Percentiles rank a stretch among this genome's conserved stretches.
Conservation (phyloP, 192 early-diverging fungal genomes). For the Coemansia sp. region DNA sequence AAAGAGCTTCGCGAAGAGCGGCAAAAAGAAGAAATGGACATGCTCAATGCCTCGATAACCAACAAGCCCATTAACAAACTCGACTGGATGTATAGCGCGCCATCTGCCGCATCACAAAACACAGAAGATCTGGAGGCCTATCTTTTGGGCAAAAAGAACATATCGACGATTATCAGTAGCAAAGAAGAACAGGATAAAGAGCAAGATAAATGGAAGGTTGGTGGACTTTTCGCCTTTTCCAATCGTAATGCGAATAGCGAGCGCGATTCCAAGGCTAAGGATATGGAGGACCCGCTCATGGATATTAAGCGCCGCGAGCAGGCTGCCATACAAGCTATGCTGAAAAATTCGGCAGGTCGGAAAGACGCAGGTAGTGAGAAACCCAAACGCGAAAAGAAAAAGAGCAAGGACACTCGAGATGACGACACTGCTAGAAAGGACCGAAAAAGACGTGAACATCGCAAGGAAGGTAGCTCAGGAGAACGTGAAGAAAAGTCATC, state of each 20-base stretch:
- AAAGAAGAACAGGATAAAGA: slow-evolving; percentile 21
- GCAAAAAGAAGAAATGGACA: slow-evolving; percentile 80
- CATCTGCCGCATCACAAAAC: slow-evolving; percentile 54
- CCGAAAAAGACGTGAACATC: slow-evolving; percentile 4
- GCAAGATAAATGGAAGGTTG: slow-evolving; percentile 32
- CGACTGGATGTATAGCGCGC: slow-evolving; percentile 96
- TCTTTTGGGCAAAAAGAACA: slow-evolving; percentile 85
- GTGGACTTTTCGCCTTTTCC: slow-evolving; percentile 53
- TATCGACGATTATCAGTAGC: slow-evolving; percentile 66
- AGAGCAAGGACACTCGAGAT: slow-evolving; percentile 24
- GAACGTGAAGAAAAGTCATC: not conserved
- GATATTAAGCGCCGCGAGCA: slow-evolving; percentile 89
- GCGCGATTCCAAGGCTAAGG: slow-evolving; percentile 81
- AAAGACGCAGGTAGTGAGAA: slow-evolving; percentile 57
- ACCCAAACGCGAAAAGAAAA: slow-evolving; percentile 35
- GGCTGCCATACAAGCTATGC: slow-evolving; percentile 68
- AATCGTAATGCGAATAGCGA: slow-evolving; percentile 77
- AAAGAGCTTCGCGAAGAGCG: slow-evolving; percentile 94
- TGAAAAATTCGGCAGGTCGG: slow-evolving; percentile 71
- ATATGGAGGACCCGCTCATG: slow-evolving; percentile 90
- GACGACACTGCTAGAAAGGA: slow-evolving; percentile 4
- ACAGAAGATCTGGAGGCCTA: slow-evolving; percentile 84
- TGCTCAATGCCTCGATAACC: slow-evolving; percentile 71
- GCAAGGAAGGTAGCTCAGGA: not conserved
- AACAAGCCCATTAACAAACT: slow-evolving; percentile 74